These are phyloP conservation scores for Petunia hybrid DNA, from an alignment of 305 asterid species.

Conservation along the genomic window DNA sequence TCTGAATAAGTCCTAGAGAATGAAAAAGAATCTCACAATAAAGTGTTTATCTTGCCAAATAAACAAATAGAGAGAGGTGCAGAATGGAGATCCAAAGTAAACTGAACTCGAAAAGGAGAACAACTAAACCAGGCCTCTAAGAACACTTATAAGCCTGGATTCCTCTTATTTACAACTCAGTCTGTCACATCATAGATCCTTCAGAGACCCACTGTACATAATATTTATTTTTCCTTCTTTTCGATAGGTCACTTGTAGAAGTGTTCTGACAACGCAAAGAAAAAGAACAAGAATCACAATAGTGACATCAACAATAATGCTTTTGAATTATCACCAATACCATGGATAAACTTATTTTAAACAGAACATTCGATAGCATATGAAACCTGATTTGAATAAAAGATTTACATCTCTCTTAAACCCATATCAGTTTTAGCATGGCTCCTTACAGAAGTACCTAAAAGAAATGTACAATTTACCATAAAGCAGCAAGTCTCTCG, in stretches of 20 bases:
- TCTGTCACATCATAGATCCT: neutral
- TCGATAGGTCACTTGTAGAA: neutral
- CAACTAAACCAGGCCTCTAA: neutral
- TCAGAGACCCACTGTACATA: neutral
- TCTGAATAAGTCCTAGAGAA: neutral
- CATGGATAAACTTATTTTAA: neutral
- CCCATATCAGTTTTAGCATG: neutral
- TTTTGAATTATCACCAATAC: neutral
- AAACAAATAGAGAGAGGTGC: neutral
- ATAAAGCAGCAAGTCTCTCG: neutral
- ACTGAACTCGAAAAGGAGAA: neutral
- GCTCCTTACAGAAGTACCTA: neutral
- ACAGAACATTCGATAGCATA: slow-evolving; percentile 4
- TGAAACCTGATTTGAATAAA: neutral
- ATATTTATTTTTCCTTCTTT: neutral
- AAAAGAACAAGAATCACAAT: neutral
- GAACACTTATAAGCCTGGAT: neutral
- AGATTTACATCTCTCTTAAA: neutral
- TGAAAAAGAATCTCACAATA: neutral
- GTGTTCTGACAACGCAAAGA: neutral
- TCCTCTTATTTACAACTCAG: neutral
- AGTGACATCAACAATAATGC: neutral
- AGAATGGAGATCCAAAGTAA: slow-evolving; percentile 3
- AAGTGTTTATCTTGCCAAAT: neutral
- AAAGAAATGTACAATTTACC: neutral